Conservation (phyloP, 148 eudicot species). For the Camellia lanceoleosa region DNA sequence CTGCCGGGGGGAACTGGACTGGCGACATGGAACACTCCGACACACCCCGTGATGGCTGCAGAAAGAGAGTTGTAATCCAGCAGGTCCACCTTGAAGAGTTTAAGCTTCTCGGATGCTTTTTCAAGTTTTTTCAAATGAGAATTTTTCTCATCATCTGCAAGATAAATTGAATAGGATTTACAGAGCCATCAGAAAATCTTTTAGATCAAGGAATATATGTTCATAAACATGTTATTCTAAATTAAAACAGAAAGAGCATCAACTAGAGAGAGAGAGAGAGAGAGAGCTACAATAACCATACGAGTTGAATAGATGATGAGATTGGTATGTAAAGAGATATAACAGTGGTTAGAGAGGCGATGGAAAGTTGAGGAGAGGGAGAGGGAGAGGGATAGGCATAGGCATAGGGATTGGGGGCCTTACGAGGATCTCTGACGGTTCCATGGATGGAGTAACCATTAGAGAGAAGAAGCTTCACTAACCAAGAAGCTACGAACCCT, state of each 20-base stretch:
- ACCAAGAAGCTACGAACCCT: slow-evolving; percentile 67
- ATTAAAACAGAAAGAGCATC: not conserved
- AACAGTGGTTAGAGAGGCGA: too few relatives aligned
- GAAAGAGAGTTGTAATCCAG: slow-evolving; percentile 31
- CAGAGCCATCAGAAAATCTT: not conserved
- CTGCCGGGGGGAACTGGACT: slow-evolving; percentile 34
- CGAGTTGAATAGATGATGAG: not conserved
- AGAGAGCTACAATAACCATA: not conserved
- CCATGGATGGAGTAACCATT: slow-evolving; percentile 45
- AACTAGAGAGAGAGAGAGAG: too few relatives aligned
- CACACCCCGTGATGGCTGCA: slow-evolving; percentile 39
- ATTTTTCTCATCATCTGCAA: slow-evolving; percentile 34
- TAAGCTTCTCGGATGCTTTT: slow-evolving; percentile 31
- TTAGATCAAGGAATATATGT: not conserved
- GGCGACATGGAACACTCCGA: slow-evolving; percentile 48
- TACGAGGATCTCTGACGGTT: slow-evolving; percentile 67
- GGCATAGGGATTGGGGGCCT: not conserved
- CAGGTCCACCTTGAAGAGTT: slow-evolving; percentile 39
- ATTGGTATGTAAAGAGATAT: too few relatives aligned
- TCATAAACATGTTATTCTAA: not conserved
- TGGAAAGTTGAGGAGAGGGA: not conserved
- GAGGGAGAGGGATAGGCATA: not conserved
- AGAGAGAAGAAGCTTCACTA: slow-evolving; percentile 60
- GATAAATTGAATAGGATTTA: not conserved
- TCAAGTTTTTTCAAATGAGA: slow-evolving; percentile 40